Base-by-base conservation (phyloP, 2,329 filamentous ascomycete species). In the Davidsoniella australis region DNA sequence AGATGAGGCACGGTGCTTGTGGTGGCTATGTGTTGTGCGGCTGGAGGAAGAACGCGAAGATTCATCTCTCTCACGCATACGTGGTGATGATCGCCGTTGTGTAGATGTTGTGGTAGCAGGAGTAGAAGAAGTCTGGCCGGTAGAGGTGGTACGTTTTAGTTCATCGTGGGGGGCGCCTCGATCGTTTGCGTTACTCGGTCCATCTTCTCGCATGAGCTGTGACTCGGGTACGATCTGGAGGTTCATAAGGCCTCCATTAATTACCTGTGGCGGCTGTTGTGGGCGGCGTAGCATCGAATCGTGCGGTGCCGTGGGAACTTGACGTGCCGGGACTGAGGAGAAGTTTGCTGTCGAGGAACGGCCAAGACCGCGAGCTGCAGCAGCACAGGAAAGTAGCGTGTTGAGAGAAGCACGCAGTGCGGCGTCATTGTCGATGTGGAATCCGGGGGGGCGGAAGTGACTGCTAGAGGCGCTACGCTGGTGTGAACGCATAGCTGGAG, bases 361-460 rank as follows among this genome's bases (percentile, higher is more conserved):
- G 1, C 82, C 78, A 14, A 91, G 69, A 3, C 83, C 82, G 41
- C 91, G 76, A 1, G 89, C 91, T 0, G 89, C 91, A 2, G 88
- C 87, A 0, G 87, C 89, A 58, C 86, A 94, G n/a, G 89, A 95
- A 10, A 98, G 75, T 10, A 98, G 73, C 0, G 91, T 96, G 1
- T 87, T 94, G n/a, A 98, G 72, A 45, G 86, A 94, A 17, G 91
- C 87, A 33, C 91, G 80, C 9, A 98, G 72, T 2, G 87, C 91
- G 26, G 87, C 91, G 58, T 98, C 91, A 58, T 96, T 88, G 57
- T 96, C 87, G 44, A 85, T 80, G 57, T 86, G 85, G 57, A 85
- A 78, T 3, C 77, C 76, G 1, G 85, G 81, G 0, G 82, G 80
- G 60, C 85, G 75, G 61, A 83, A 76, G 61, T 68, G 59, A 41